These are phyloP conservation scores for Somion occarium DNA, from an alignment of 1,284 basidiomycete species.

Conservation along the genomic window DNA sequence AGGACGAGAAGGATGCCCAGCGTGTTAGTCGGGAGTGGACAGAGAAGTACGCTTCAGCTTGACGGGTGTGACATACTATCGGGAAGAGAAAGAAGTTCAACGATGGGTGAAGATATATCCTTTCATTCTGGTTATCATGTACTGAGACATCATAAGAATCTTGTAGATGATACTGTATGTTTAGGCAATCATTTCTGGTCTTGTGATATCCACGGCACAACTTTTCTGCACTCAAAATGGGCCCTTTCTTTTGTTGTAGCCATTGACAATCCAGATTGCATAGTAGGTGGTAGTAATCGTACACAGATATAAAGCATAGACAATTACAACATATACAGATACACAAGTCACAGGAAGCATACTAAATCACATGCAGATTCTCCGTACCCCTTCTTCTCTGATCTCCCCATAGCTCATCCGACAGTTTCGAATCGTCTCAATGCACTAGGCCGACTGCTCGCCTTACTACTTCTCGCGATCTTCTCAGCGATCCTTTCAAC, in stretches of 20 bases:
- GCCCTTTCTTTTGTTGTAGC: background rate
- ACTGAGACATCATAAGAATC: too few relatives aligned
- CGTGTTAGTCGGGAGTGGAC: conserved; percentile 92
- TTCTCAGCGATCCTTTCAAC: conserved; percentile 58
- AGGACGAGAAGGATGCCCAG: conserved; percentile 91
- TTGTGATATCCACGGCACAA: background rate
- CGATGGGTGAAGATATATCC: background rate
- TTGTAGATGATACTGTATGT: background rate
- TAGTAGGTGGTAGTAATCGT: background rate
- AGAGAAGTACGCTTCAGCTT: conserved; percentile 62
- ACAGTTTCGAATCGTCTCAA: conserved; percentile 63
- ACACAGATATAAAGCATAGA: background rate
- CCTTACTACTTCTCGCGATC: conserved; percentile 47
- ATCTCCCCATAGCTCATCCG: background rate
- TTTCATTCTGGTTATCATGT: background rate
- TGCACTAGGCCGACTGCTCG: conserved; percentile 41
- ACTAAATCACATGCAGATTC: background rate
- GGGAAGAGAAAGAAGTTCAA: background rate
- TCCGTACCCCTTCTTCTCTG: background rate
- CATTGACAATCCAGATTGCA: background rate
- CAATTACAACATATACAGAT: background rate
- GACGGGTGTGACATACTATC: conserved; percentile 2
- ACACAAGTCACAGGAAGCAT: background rate
- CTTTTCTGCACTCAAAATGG: background rate
- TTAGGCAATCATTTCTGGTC: background rate